A percentile compares a stretch with the other conserved stretches of the same genome.
phyloP scores from a whole-genome alignment of 2,329 filamentous ascomycete species.

The Penicillium hordei region DNA sequence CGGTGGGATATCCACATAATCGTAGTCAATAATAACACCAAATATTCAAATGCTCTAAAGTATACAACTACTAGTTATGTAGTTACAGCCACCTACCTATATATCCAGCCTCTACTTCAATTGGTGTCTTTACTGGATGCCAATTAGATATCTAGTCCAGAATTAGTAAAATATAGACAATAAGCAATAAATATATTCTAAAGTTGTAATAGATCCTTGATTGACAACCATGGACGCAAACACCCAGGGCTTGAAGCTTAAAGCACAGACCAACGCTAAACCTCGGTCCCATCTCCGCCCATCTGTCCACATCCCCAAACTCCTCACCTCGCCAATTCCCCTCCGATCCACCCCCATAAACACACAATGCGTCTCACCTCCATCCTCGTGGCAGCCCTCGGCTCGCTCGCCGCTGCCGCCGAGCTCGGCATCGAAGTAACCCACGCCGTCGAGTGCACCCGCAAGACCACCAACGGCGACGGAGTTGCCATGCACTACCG shows the following conservation, averaged over 20 bases:
- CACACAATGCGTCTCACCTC: constrained; percentile 48
- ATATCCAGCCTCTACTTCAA: background rate
- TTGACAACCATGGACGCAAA: background rate
- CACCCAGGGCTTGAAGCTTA: background rate
- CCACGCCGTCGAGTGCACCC: constrained; percentile 71
- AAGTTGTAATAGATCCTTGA: background rate
- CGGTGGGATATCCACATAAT: background rate
- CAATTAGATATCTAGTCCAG: too few relatives aligned
- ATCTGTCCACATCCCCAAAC: constrained; percentile 11
- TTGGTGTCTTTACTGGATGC: background rate
- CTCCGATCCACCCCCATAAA: background rate
- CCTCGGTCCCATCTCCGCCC: constrained; percentile 2
- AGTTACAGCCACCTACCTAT: background rate
- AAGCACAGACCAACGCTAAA: constrained; percentile 15
- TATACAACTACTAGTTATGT: background rate
- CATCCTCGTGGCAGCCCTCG: constrained; percentile 40
- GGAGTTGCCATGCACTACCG: constrained; percentile 83
- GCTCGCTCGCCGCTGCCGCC: constrained; percentile 51
- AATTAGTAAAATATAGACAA: background rate
- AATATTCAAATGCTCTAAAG: background rate
- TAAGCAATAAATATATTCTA: background rate
- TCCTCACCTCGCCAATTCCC: background rate
- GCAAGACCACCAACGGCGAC: constrained; percentile 75
- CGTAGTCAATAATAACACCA: background rate
- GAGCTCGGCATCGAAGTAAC: constrained; percentile 75